These are phyloP conservation scores for Cyberlindnera maritima DNA, from an alignment of 805 yeast genomes.

Conservation along the genomic window DNA sequence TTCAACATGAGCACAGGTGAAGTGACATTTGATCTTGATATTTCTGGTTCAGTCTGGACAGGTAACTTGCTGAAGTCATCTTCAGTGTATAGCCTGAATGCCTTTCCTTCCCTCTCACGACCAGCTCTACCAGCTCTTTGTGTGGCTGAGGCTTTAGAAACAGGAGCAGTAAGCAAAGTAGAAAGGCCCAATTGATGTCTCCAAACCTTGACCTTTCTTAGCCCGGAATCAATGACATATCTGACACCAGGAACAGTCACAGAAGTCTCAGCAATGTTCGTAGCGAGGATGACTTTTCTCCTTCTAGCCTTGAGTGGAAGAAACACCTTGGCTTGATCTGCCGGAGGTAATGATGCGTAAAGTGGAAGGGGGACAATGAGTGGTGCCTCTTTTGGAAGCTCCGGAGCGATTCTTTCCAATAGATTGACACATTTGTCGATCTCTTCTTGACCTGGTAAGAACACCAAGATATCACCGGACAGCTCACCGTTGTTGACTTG, in stretches of 20 bases:
- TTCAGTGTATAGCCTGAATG: slow-evolving; percentile 81
- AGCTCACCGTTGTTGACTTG: slow-evolving; percentile 75
- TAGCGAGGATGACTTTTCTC: slow-evolving; percentile 86
- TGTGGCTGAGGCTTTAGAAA: slow-evolving; percentile 90
- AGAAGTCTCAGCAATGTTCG: slow-evolving; percentile 97
- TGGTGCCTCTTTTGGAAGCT: slow-evolving; percentile 74
- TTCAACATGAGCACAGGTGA: slow-evolving; percentile 84
- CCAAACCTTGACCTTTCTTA: slow-evolving; percentile 93
- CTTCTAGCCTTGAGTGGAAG: slow-evolving; percentile 57
- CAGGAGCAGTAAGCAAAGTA: slow-evolving; percentile 87
- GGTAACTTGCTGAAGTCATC: slow-evolving; percentile 59
- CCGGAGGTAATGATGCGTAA: slow-evolving; percentile 91
- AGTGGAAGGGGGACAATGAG: slow-evolving; percentile 74
- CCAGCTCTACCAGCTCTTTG: slow-evolving; percentile 99
- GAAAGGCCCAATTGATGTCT: slow-evolving; percentile 89
- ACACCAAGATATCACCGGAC: slow-evolving; percentile 88
- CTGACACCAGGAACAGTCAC: slow-evolving; percentile 93
- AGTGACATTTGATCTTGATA: slow-evolving; percentile 79
- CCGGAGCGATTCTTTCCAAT: slow-evolving; percentile 58
- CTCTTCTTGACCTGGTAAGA: slow-evolving; percentile 96
- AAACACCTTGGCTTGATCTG: slow-evolving; percentile 80
- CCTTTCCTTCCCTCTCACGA: slow-evolving; percentile 91
- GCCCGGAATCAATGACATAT: slow-evolving; percentile 89
- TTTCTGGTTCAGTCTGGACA: slow-evolving; percentile 89
- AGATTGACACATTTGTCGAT: slow-evolving; percentile 79